Conservation (phyloP, 192 early-diverging fungal genomes). For the Backusella australiensis region DNA sequence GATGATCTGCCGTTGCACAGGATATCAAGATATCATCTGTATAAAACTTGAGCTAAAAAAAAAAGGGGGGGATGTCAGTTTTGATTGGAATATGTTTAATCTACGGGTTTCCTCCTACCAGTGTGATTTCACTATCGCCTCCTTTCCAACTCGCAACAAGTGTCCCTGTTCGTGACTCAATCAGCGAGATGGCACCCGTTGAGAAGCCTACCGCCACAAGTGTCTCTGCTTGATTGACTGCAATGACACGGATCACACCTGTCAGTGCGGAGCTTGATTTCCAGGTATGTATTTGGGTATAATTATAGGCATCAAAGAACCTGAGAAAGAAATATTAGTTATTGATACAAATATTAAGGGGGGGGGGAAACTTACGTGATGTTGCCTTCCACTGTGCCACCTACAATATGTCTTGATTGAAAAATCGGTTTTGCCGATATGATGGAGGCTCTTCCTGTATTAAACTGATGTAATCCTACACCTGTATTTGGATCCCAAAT, state of each 20-base stretch:
- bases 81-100: neutral
- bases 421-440: conserved; percentile 50
- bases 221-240: conserved; percentile 47
- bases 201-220: conserved; percentile 54
- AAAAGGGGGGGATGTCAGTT: neutral
- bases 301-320: conserved; percentile 39
- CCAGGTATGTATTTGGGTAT: conserved; percentile 38
- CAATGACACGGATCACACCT: conserved; percentile 37
- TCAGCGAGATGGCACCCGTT: conserved; percentile 48
- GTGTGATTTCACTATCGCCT: conserved; percentile 53
- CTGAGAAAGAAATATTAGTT: neutral
- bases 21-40: conserved; percentile 52
- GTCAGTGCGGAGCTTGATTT: conserved; percentile 29
- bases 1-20: conserved; percentile 53
- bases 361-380: conserved; percentile 35
- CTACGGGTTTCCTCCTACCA: conserved; percentile 26
- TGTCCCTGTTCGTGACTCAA: conserved; percentile 55
- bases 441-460: conserved; percentile 41
- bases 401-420: conserved; percentile 47
- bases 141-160: conserved; percentile 56
- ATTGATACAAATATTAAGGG: neutral
- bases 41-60: conserved; percentile 40
- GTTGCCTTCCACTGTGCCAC: conserved; percentile 44
- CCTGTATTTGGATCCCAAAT: conserved; percentile 59
- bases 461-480: conserved; percentile 47